A percentile compares a stretch with the other conserved stretches of the same genome.
These are phyloP conservation scores for Paxillus involutus DNA, from an alignment of 768 basidiomycete species.

Conservation along the genomic window DNA sequence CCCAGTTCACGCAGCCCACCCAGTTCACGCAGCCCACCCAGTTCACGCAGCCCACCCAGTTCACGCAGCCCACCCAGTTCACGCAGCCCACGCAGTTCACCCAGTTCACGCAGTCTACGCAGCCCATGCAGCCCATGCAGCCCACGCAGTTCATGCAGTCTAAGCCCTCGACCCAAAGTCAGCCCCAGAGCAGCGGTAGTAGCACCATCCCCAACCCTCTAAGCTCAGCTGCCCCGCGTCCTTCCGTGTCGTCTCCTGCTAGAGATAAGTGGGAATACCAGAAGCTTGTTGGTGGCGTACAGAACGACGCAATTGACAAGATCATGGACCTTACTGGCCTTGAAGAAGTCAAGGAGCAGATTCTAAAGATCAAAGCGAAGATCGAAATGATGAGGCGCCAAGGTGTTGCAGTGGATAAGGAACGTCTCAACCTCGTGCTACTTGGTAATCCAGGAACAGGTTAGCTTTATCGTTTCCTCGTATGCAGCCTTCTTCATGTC, in stretches of 20 bases:
- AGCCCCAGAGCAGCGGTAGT: conserved; percentile 1
- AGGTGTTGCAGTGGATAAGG: conserved; percentile 44
- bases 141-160: neutral
- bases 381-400: conserved; percentile 52
- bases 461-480: conserved; percentile 23
- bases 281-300: conserved; percentile 54
- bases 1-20: too few relatives aligned
- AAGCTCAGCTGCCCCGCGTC: neutral
- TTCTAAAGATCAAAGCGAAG: conserved; percentile 56
- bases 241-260: conserved; percentile 27
- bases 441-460: conserved; percentile 76
- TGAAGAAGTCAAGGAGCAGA: conserved; percentile 58
- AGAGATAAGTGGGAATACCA: conserved; percentile 51
- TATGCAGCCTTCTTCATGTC: neutral
- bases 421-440: conserved; percentile 60
- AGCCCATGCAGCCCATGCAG: too few relatives aligned
- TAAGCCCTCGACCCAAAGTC: neutral
- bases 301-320: conserved; percentile 51
- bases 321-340: conserved; percentile 69
- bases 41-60: too few relatives aligned
- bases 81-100: too few relatives aligned
- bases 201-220: conserved; percentile 4
- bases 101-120: neutral
- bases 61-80: too few relatives aligned
- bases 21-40: too few relatives aligned